These are phyloP conservation scores for Capsicum rhomboideum DNA, from an alignment of 257 asterid species.

Conservation along the genomic window DNA sequence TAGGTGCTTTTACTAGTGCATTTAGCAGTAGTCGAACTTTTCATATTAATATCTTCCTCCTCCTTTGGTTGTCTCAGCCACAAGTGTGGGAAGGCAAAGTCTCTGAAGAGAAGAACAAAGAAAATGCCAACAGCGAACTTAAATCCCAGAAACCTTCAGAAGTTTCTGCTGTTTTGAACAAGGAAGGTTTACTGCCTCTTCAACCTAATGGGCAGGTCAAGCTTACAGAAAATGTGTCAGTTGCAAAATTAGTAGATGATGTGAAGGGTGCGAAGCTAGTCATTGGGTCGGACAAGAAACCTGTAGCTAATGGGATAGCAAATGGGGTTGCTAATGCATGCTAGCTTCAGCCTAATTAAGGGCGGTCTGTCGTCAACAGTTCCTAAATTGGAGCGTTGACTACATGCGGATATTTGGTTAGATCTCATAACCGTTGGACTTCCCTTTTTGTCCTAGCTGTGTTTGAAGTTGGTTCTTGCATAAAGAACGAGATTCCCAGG, in stretches of 20 bases:
- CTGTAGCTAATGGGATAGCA: background rate
- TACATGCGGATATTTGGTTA: background rate
- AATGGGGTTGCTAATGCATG: slow-evolving; percentile 45
- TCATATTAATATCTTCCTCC: background rate
- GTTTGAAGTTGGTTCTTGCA: background rate
- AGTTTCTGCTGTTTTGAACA: slow-evolving; percentile 6
- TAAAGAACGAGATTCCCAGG: background rate
- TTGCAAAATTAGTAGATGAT: slow-evolving; percentile 11
- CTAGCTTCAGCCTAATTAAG: slow-evolving; percentile 13
- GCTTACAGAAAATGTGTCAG: background rate
- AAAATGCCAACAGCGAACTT: slow-evolving; percentile 16
- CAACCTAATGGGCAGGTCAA: slow-evolving; percentile 10
- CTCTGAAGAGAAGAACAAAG: slow-evolving; percentile 19
- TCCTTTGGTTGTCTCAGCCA: background rate
- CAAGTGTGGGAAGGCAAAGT: slow-evolving; percentile 16
- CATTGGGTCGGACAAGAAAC: slow-evolving; percentile 21
- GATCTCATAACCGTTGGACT: background rate
- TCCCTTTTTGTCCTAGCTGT: slow-evolving; percentile 4
- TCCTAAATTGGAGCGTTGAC: background rate
- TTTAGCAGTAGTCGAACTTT: background rate
- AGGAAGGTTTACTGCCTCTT: slow-evolving; percentile 1
- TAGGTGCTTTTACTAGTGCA: background rate
- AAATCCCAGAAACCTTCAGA: slow-evolving; percentile 16
- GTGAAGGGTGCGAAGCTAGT: slow-evolving; percentile 4
- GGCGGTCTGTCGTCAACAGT: slow-evolving; percentile 3